These are phyloP conservation scores for Cyclocybe cylindracea DNA, from an alignment of 768 basidiomycete genomes.

Conservation along the genomic window DNA sequence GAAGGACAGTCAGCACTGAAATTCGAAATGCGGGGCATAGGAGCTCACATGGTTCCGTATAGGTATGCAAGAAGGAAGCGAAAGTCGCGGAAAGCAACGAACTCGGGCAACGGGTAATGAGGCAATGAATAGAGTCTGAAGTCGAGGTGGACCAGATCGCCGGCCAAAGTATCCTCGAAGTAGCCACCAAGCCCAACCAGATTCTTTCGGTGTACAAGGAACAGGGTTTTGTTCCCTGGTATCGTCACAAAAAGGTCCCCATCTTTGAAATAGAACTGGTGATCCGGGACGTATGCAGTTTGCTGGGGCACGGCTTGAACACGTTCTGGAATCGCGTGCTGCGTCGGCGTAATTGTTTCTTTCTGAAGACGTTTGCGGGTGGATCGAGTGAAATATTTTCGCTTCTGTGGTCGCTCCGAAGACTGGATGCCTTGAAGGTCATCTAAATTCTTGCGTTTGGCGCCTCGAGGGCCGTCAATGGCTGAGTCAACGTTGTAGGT, in stretches of 20 bases:
- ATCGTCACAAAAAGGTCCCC: constrained; percentile 23
- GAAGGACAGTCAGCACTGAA: background rate
- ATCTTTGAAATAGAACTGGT: constrained; percentile 19
- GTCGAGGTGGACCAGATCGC: background rate
- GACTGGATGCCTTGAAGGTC: too few relatives aligned
- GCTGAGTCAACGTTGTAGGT: too few relatives aligned
- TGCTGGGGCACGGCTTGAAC: too few relatives aligned
- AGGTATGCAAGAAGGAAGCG: constrained; percentile 6
- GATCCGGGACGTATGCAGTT: constrained; percentile 9
- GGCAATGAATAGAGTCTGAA: background rate
- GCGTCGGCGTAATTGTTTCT: too few relatives aligned
- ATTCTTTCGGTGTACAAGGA: constrained; percentile 18
- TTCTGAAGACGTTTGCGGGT: too few relatives aligned
- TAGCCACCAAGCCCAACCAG: constrained; percentile 13
- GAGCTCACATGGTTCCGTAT: constrained; percentile 3
- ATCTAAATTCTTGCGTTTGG: too few relatives aligned
- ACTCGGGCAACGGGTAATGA: background rate
- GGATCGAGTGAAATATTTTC: too few relatives aligned
- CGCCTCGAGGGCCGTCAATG: too few relatives aligned
- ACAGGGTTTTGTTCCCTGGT: constrained; percentile 13
- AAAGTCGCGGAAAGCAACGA: constrained; percentile 3
- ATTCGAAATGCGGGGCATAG: background rate
- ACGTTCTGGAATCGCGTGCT: too few relatives aligned
- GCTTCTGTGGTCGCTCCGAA: too few relatives aligned
- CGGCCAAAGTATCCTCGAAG: constrained; percentile 13